phyloP scores from a whole-genome alignment of 768 basidiomycete species.

The Xerocomus spinulosus region DNA sequence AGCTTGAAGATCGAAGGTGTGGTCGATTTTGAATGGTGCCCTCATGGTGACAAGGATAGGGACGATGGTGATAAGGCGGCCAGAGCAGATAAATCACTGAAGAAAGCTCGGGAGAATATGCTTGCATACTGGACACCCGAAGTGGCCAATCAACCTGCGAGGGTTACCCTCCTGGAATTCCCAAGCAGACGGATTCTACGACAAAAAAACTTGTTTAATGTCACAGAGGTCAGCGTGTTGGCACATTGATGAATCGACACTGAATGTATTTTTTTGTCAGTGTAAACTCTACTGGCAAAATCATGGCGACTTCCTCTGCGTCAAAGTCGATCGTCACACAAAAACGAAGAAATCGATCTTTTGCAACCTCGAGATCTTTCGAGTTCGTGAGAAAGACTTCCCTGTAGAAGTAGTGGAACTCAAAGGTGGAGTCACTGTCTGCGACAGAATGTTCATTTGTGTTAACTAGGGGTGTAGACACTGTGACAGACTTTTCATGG shows the following conservation, averaged over 20 bases:
- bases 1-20: conserved; percentile 97
- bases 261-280: conserved; percentile 38
- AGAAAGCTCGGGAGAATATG: conserved; percentile 84
- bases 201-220: conserved; percentile 97
- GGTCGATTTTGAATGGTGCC: conserved; percentile 98
- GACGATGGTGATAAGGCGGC: conserved; percentile 54
- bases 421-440: conserved; percentile 57
- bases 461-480: conserved; percentile 48
- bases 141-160: conserved; percentile 91
- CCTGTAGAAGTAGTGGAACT: conserved; percentile 97
- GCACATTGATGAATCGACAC: conserved; percentile 1
- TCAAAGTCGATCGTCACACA: conserved; percentile 97
- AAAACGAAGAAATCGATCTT: conserved; percentile 98
- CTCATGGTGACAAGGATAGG: conserved; percentile 82
- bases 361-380: conserved; percentile 97
- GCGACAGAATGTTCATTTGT: background rate
- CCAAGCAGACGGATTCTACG: conserved; percentile 80
- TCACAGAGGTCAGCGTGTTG: conserved; percentile 72
- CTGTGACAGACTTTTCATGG: conserved; percentile 96
- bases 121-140: conserved; percentile 98
- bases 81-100: conserved; percentile 43
- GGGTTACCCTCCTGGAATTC: conserved; percentile 89
- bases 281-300: conserved; percentile 99
- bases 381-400: conserved; percentile 94
- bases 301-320: conserved; percentile 96